phyloP scores from a whole-genome alignment of 108 stramenopile species.

The Discostella stelligeroides region DNA sequence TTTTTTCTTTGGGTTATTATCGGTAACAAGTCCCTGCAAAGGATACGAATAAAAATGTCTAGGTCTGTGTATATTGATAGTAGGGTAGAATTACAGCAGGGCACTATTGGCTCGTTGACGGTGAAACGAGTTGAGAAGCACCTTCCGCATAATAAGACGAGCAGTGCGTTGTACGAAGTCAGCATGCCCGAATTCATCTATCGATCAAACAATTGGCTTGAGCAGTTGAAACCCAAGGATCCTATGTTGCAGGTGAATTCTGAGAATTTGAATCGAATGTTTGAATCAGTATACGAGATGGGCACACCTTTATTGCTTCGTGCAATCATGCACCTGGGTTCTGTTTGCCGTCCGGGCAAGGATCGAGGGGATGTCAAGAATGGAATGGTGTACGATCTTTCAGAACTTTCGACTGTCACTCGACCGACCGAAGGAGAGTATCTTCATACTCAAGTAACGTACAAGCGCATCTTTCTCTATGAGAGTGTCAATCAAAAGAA shows the following conservation, averaged over 20 bases:
- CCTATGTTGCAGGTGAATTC: slow-evolving; percentile 43
- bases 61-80: slow-evolving; percentile 83
- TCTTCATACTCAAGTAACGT: slow-evolving; percentile 60
- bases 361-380: slow-evolving; percentile 34
- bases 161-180: slow-evolving; percentile 86
- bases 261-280: slow-evolving; percentile 50
- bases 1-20: slow-evolving; percentile 94
- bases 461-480: slow-evolving; percentile 83
- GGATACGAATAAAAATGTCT: slow-evolving; percentile 80
- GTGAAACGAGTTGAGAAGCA: slow-evolving; percentile 78
- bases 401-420: slow-evolving; percentile 65
- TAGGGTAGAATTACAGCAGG: slow-evolving; percentile 47
- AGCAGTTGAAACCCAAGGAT: slow-evolving; percentile 47
- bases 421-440: slow-evolving; percentile 70
- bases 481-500: slow-evolving; percentile 67
- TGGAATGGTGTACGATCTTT: slow-evolving; percentile 58
- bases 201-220: slow-evolving; percentile 64
- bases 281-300: slow-evolving; percentile 90
- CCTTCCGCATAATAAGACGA: slow-evolving; percentile 84
- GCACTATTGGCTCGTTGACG: slow-evolving; percentile 32
- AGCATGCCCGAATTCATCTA: slow-evolving; percentile 83
- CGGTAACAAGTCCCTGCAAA: slow-evolving; percentile 75
- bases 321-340: slow-evolving; percentile 85
- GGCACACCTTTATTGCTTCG: slow-evolving; percentile 79
- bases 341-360: slow-evolving; percentile 63